A percentile compares a stretch with the other conserved stretches of the same genome.
Conservation (phyloP, 768 basidiomycete species). For the Trametes cingulata region DNA sequence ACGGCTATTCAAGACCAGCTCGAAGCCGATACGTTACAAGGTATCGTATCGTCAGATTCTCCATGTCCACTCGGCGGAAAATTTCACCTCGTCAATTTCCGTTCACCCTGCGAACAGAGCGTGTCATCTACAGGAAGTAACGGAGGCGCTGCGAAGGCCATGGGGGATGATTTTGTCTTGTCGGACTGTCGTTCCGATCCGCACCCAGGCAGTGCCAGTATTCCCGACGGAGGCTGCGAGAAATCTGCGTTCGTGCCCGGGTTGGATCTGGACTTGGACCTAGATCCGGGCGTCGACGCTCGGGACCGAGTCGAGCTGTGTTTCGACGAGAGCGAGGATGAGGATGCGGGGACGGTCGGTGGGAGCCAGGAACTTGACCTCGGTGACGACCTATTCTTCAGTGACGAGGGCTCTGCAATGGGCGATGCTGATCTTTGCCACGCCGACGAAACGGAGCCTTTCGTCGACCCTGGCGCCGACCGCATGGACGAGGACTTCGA, state of each 20-base stretch:
- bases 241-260: not conserved
- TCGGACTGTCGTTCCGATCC: slow-evolving; percentile 3
- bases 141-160: not conserved
- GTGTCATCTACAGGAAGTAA: not conserved
- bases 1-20: slow-evolving; percentile 4
- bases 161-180: slow-evolving; percentile 4
- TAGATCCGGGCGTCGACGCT: not conserved
- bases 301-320: slow-evolving; percentile 5
- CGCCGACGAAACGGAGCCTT: slow-evolving; percentile 1
- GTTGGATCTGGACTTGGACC: slow-evolving; percentile 3
- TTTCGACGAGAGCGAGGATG: slow-evolving; percentile 4
- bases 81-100: not conserved
- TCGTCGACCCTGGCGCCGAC: not conserved
- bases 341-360: slow-evolving; percentile 3
- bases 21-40: slow-evolving; percentile 14
- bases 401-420: not conserved
- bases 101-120: not conserved
- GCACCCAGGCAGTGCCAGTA: not conserved
- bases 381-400: not conserved
- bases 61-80: not conserved
- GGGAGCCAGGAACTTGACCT: not conserved
- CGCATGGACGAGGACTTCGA: slow-evolving; percentile 1
- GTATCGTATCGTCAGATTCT: not conserved
- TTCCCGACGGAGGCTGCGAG: not conserved
- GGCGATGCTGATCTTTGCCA: not conserved